Conservation (phyloP, 1,139 yeast genomes). For the Hyphopichia burtonii region DNA sequence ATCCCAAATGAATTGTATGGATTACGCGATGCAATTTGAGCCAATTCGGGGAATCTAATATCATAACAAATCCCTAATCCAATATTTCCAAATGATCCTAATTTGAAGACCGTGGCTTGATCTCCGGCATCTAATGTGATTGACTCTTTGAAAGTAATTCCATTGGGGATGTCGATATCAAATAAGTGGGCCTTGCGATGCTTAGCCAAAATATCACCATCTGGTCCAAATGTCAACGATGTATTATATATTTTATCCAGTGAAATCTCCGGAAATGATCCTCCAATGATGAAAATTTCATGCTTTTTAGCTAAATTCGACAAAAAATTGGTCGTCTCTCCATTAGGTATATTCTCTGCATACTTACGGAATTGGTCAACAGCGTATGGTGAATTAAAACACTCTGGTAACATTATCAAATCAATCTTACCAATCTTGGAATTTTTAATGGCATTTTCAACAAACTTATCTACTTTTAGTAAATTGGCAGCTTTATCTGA, state of each 20-base stretch:
- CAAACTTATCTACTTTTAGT: slow-evolving; percentile 47
- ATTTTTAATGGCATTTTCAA: slow-evolving; percentile 49
- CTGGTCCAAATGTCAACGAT: slow-evolving; percentile 67
- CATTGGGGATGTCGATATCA: slow-evolving; percentile 88
- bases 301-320: slow-evolving; percentile 62
- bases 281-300: slow-evolving; percentile 72
- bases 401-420: slow-evolving; percentile 78
- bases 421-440: slow-evolving; percentile 51
- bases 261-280: slow-evolving; percentile 81
- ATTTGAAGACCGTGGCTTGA: slow-evolving; percentile 70
- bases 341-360: slow-evolving; percentile 72
- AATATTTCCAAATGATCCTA: slow-evolving; percentile 70
- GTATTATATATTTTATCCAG: slow-evolving; percentile 73
- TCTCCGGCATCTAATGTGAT: slow-evolving; percentile 73
- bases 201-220: slow-evolving; percentile 74
- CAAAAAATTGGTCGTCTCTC: slow-evolving; percentile 65
- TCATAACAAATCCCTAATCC: slow-evolving; percentile 95
- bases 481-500: slow-evolving; percentile 62
- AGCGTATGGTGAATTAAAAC: slow-evolving; percentile 94
- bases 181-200: slow-evolving; percentile 89
- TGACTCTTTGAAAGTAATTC: slow-evolving; percentile 84
- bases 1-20: slow-evolving; percentile 77
- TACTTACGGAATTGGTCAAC: slow-evolving; percentile 83
- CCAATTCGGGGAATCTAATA: slow-evolving; percentile 87
- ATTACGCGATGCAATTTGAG: slow-evolving; percentile 71